Percentiles rank a stretch among this genome's conserved stretches.
These are phyloP conservation scores for Exophiala viscosa DNA, from an alignment of 2,329 filamentous ascomycete genomes.

Conservation along the genomic window DNA sequence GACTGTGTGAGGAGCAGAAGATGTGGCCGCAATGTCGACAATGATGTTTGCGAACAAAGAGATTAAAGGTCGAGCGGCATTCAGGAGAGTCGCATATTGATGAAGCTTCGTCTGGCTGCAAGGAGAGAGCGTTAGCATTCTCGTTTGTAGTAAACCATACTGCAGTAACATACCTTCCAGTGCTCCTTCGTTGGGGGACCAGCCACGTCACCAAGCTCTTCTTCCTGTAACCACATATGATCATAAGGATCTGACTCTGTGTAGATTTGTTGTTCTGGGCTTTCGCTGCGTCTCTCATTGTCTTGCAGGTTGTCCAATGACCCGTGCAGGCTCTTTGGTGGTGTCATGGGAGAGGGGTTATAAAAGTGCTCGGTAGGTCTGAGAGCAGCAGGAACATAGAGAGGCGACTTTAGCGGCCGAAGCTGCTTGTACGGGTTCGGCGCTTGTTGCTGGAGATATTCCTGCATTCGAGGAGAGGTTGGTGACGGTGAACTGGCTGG, in stretches of 20 bases:
- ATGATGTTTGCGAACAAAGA: conserved; percentile 62
- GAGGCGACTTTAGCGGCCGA: conserved; percentile 56
- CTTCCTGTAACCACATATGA: conserved; percentile 28
- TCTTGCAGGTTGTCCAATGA: conserved; percentile 49
- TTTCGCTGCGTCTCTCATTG: conserved; percentile 32
- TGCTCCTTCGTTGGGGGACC: conserved; percentile 60
- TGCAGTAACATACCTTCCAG: conserved; percentile 56
- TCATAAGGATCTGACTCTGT: conserved; percentile 17
- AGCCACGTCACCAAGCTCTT: conserved; percentile 54
- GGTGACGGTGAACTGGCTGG: conserved; percentile 50
- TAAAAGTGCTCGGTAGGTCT: conserved; percentile 56
- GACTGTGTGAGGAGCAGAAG: conserved; percentile 59
- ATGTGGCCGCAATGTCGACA: conserved; percentile 65
- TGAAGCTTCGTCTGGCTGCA: conserved; percentile 56
- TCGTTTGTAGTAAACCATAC: neutral
- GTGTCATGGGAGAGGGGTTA: conserved; percentile 44
- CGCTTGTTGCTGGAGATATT: conserved; percentile 31
- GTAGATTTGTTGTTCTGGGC: conserved; percentile 11
- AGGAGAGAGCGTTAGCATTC: conserved; percentile 17
- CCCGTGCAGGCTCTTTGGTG: conserved; percentile 53
- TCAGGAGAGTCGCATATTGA: conserved; percentile 55
- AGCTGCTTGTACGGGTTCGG: conserved; percentile 51
- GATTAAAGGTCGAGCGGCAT: conserved; percentile 57
- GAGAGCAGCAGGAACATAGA: conserved; percentile 62
- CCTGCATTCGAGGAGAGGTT: conserved; percentile 46